phyloP scores from a whole-genome alignment of 768 basidiomycete genomes.

The Mycena venus region DNA sequence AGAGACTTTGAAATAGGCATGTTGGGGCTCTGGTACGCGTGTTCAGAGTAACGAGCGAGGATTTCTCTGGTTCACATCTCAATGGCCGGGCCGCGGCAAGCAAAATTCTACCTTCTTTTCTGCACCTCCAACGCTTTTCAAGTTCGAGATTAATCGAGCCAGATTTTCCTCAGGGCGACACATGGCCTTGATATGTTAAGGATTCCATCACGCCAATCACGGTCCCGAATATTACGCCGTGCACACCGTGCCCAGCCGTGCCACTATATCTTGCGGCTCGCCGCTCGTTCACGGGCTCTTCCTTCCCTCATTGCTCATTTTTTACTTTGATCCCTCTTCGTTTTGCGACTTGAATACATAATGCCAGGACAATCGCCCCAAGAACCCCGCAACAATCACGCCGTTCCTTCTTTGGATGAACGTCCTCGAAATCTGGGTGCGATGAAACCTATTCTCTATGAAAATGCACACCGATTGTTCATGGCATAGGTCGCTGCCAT shows the following conservation, averaged over 20 bases:
- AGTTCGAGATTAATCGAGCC: too few relatives aligned
- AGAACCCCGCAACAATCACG: background rate
- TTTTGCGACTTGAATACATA: background rate
- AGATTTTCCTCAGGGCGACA: too few relatives aligned
- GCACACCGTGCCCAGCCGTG: too few relatives aligned
- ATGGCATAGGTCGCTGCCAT: background rate
- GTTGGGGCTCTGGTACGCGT: too few relatives aligned
- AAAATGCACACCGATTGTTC: background rate
- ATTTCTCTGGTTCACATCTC: too few relatives aligned
- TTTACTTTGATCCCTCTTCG: background rate
- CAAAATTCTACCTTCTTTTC: too few relatives aligned
- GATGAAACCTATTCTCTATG: background rate
- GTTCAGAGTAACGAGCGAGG: too few relatives aligned
- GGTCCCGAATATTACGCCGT: background rate
- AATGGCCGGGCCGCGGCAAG: too few relatives aligned
- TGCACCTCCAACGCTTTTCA: too few relatives aligned
- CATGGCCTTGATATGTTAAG: too few relatives aligned
- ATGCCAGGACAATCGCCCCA: background rate
- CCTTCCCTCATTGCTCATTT: background rate
- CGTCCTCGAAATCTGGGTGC: constrained; percentile 6
- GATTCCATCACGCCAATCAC: too few relatives aligned
- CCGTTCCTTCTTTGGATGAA: background rate
- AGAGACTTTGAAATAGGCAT: too few relatives aligned
- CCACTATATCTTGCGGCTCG: background rate
- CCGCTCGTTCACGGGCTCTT: background rate